Base-by-base conservation (phyloP, 345 rosid genomes). In the Citrus hindsii region DNA sequence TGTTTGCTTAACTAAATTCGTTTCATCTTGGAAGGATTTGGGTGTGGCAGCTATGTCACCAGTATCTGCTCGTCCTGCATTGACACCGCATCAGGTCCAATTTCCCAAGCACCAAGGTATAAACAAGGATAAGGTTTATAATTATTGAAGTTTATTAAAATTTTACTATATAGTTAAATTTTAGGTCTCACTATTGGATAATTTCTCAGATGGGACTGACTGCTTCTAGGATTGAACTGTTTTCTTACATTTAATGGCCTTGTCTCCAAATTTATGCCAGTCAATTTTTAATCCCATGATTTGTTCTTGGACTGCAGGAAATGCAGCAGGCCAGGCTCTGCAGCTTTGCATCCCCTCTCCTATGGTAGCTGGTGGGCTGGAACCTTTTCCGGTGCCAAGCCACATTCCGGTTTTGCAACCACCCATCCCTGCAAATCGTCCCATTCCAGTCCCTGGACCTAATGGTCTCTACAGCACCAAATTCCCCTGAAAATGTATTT, bases 71-170 rank as follows among this genome's bases (percentile, higher is more conserved):
- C 83, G 85, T 75, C 93, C 98, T 78, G 76, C 84, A 64, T 76
- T 87, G 63, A 63, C 86, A 32, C 77, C 85, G 0, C 89, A 86
- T 78, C 93, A 90, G 69, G 84, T 88, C 69, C 97, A 86, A 75
- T 85, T 79, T 80, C 85, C 87, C 14, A 90, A 90, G 80, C 91
- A 83, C 75, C 92, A 85, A 84, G 92, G 92, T 88, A 80, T 19
- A 16, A 28, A 63, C 55, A 33, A 65, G 19, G 22, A 42, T 63
- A 40, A 73, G 56, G 35, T 38, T 27, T 74, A 38, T 61, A 25
- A 1, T 35, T 16, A 25, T 62, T 8, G 21, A 18, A 74, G 25
- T 74, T 27, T 28, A 40, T 61, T 56, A 61, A 27, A 38, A 4
- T 38, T 25, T 24, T 61, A 25, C 25, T 40, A 27, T 74, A 38